Evolutionary conservation across 2,329 filamentous ascomycete species (phyloP), one percentile per base, ranked within the genome.

Genomic region (Colletotrichum navitas): DNA sequence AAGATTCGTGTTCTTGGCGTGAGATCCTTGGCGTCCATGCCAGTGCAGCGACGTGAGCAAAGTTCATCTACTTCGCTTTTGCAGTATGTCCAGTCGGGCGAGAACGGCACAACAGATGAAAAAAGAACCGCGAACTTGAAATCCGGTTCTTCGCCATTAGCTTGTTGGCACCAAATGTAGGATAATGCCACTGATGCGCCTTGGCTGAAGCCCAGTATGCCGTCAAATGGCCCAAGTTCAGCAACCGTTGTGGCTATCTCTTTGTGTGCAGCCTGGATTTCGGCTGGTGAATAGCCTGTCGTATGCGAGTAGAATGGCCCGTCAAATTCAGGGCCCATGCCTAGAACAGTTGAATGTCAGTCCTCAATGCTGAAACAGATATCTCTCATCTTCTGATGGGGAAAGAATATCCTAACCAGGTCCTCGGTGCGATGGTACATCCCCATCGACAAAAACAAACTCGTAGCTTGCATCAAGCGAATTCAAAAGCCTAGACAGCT

Each of bases 201-300:
- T 49, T 75, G 72, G 18, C 74, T 75, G 56, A 77, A 77, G n/a
- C 75, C 74, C 10, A 77, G 7, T 24, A 74, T 62, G 24, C 67
- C 74, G 47, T 77, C 75, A n/a, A 76, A 76, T 0, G 75, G 75
- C 4, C 75, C 75, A 21, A 74, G 54, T 21, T 69, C 66, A 18
- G 52, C 62, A 41, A 76, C 60, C 1, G 62, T 66, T 6, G 67
- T 12, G 2, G 67, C 67, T 16, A 66, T 54, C 5, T 69, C 26
- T 4, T 69, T 45, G 51, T 69, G 67, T 5, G 67, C 67, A 1
- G 47, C 39, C 5, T 52, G 26, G 8, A 69, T 69, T 14, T 69
- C 67, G 6, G 32, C 7, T 4, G 67, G 62, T 2, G 67, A 60
- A 45, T 69, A 69, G 5, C 67, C 67, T 11, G 47, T 61, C 7